These are phyloP conservation scores for Juncus inflexus DNA, from an alignment of 176 grass and related monocot genomes.

Conservation along the genomic window DNA sequence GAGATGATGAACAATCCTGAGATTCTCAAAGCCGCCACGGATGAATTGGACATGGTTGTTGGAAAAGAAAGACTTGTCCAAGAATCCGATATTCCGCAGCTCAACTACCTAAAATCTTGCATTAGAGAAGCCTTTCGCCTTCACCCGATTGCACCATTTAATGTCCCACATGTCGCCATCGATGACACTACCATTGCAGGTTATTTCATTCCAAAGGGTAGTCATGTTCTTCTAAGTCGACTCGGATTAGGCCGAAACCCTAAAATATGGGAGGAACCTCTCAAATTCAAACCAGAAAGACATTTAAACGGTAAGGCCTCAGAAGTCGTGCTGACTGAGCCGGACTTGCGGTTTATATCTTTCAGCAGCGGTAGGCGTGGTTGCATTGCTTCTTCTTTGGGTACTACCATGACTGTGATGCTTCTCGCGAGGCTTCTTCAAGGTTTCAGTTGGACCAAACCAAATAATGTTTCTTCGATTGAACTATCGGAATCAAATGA, in stretches of 20 bases:
- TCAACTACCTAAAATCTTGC: constrained; percentile 33
- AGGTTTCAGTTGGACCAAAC: constrained; percentile 30
- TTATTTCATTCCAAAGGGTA: constrained; percentile 35
- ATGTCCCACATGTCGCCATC: constrained; percentile 21
- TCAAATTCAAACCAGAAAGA: constrained; percentile 17
- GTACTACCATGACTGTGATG: constrained; percentile 25
- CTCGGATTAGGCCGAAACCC: constrained; percentile 29
- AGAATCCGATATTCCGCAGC: constrained; percentile 11
- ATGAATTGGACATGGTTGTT: constrained; percentile 32
- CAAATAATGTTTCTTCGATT: neutral
- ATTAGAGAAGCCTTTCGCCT: constrained; percentile 32
- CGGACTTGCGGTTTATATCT: constrained; percentile 25
- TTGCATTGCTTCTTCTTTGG: constrained; percentile 15
- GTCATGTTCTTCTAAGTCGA: constrained; percentile 27
- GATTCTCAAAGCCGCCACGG: constrained; percentile 17
- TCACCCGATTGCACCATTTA: constrained; percentile 31
- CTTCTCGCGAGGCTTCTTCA: constrained; percentile 31
- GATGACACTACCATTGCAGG: constrained; percentile 13
- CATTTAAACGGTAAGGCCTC: constrained; percentile 2
- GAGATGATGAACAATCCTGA: constrained; percentile 31
- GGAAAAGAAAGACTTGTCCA: constrained; percentile 27
- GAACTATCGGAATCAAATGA: constrained; percentile 21
- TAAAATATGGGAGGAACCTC: constrained; percentile 29
- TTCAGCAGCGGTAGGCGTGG: constrained; percentile 26
- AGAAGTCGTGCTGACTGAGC: constrained; percentile 22